Conservation (phyloP, 1,139 yeast genomes). For the Scheffersomyces illinoinensis region DNA sequence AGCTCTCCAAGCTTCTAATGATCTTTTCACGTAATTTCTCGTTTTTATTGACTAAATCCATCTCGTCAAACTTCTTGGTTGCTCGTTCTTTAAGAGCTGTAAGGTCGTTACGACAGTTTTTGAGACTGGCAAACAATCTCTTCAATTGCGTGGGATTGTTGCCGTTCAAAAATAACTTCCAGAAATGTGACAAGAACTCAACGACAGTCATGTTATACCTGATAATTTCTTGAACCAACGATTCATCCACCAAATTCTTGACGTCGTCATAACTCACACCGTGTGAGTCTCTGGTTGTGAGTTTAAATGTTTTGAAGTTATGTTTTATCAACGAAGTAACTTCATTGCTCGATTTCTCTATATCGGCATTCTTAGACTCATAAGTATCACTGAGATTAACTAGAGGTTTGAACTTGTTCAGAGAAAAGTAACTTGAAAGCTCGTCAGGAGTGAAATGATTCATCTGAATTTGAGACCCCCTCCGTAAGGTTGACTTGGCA, state of each 20-base stretch:
- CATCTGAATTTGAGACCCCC: neutral
- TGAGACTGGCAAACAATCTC: conserved; percentile 37
- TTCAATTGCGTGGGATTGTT: conserved; percentile 42
- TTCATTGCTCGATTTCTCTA: conserved; percentile 50
- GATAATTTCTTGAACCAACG: conserved; percentile 35
- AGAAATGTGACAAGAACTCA: conserved; percentile 48
- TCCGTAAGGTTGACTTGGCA: neutral
- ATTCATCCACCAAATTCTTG: conserved; percentile 26
- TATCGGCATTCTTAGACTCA: conserved; percentile 31
- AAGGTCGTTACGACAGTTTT: conserved; percentile 25
- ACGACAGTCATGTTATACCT: conserved; percentile 39
- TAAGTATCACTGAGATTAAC: conserved; percentile 48
- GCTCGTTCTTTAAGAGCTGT: conserved; percentile 13
- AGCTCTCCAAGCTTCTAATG: conserved; percentile 31
- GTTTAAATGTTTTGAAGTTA: conserved; percentile 54
- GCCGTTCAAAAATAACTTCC: conserved; percentile 40
- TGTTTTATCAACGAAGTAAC: conserved; percentile 53
- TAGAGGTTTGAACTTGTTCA: conserved; percentile 20
- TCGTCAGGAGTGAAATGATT: conserved; percentile 14
- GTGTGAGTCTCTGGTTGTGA: conserved; percentile 19
- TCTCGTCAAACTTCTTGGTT: conserved; percentile 5
- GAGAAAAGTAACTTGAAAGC: conserved; percentile 27
- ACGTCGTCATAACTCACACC: conserved; percentile 9
- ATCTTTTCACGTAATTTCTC: conserved; percentile 37
- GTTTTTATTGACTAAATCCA: conserved; percentile 19